Conservation (phyloP, 345 rosid species). For the Euphorbia pulcherrima region DNA sequence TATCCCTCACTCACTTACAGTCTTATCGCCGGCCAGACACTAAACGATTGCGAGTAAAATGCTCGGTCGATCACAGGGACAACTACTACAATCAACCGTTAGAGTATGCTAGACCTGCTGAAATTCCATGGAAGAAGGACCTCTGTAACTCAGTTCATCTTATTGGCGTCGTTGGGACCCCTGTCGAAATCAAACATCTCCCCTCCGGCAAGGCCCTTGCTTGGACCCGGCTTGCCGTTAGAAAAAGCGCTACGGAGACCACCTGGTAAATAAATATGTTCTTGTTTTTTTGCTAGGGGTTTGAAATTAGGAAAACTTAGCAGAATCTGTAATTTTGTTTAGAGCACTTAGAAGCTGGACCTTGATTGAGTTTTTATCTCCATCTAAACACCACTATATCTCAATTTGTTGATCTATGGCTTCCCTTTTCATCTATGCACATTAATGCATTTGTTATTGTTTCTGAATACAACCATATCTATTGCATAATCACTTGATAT, state of each 20-base stretch:
- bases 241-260: constrained; percentile 46
- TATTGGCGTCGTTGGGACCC: constrained; percentile 45
- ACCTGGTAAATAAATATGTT: constrained; percentile 33
- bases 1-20: constrained; percentile 2
- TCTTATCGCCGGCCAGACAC: no score
- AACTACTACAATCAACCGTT: constrained; percentile 21
- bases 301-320: background rate
- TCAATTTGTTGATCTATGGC: background rate
- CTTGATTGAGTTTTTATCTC: background rate
- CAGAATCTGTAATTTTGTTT: background rate
- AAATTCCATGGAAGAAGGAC: constrained; percentile 58
- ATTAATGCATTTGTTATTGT: background rate
- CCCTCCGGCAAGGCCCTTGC: constrained; percentile 56
- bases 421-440: background rate
- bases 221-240: constrained; percentile 54
- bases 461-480: background rate
- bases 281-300: background rate
- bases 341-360: background rate
- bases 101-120: constrained; percentile 32
- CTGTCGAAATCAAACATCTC: constrained; percentile 51
- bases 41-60: constrained; percentile 23
- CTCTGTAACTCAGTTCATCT: constrained; percentile 52
- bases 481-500: background rate
- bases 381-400: background rate
- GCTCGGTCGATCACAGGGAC: constrained; percentile 35